Percentiles rank a stretch among this genome's conserved stretches.
Evolutionary conservation across 2,329 filamentous ascomycete species (phyloP).

Genomic region (Alternaria triticimaculans): DNA sequence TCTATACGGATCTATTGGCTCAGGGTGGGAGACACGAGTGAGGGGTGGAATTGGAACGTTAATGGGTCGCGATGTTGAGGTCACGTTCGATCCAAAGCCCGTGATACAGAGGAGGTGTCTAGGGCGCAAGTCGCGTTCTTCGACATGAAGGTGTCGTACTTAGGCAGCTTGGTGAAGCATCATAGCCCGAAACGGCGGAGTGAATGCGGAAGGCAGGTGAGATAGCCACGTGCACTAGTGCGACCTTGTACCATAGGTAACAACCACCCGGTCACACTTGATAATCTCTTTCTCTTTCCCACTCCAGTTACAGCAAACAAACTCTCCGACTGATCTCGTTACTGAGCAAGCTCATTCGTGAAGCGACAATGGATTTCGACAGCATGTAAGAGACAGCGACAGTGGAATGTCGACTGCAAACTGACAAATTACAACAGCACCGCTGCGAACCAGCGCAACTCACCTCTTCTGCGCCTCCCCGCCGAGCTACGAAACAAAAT

Average conservation of each 20-base stretch:
- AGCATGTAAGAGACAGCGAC: background rate
- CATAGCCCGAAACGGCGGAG: background rate
- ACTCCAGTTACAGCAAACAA: background rate
- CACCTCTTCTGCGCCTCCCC: background rate
- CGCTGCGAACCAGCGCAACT: background rate
- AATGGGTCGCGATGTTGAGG: too few species aligned
- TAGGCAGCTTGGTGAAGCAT: too few species aligned
- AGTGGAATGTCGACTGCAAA: background rate
- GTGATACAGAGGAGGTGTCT: too few species aligned
- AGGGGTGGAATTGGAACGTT: accelerated
- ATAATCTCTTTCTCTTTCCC: background rate
- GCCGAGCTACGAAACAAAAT: background rate
- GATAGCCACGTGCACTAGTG: background rate
- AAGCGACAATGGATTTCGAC: background rate
- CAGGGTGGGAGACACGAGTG: too few species aligned
- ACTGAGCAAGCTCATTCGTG: background rate
- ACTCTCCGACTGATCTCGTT: accelerated
- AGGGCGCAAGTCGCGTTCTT: too few species aligned
- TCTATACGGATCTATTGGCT: too few species aligned
- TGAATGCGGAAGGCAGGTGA: background rate
- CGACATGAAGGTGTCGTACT: too few species aligned
- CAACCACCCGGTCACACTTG: background rate
- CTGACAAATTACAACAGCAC: background rate
- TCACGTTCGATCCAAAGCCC: too few species aligned
- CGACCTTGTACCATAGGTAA: background rate